Base-by-base conservation (phyloP, 2,329 filamentous ascomycete genomes). In the Fusarium incarnatum region DNA sequence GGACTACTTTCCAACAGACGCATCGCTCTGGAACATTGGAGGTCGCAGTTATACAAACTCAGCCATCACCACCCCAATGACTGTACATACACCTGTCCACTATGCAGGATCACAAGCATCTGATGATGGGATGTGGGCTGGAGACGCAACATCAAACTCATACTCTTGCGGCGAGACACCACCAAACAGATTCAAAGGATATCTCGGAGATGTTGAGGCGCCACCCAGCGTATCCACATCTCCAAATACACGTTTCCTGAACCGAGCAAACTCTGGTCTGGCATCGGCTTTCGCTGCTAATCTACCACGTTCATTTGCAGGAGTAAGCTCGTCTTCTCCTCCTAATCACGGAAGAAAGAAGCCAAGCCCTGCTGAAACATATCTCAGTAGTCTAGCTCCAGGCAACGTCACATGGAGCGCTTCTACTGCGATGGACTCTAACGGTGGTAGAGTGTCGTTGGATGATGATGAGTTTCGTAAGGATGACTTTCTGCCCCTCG, bases 161-260 rank as follows among this genome's bases (percentile, higher is more conserved):
- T 89, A 87, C 72, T 90, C 88, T 0, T 87, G 84, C 64, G 88
- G 88, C 28, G 88, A 90, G 64, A 91, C 88, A 4, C 88, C 88
- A 3, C 88, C 88, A 1, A 82, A 81, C 13, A 84, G 83, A 64
- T 81, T 79, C 20, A 84, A 81, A 55, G 82, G 85, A n/a, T 81
- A 82, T 50, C 71, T 81, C 8, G 80, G 79, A 7, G 83, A 86
- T 27, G 77, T 81, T 28, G 83, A 85, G 52, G 80, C 82, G 41
- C 83, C 84, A 1, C 84, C 86, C 44, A 86, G 85, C 50, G 77
- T 89, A 12, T 89, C 88, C 3, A 88, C 86, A 3, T 91, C 88
- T 7, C 88, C 88, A 10, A 88, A 86, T 25, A 86, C 84, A 45
- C 82, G 85, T 5, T 79, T 83, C 15, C 80, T 89, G 20, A 83